Base-by-base conservation (phyloP, 306 rosid genomes). In the Purshia tridentata region DNA sequence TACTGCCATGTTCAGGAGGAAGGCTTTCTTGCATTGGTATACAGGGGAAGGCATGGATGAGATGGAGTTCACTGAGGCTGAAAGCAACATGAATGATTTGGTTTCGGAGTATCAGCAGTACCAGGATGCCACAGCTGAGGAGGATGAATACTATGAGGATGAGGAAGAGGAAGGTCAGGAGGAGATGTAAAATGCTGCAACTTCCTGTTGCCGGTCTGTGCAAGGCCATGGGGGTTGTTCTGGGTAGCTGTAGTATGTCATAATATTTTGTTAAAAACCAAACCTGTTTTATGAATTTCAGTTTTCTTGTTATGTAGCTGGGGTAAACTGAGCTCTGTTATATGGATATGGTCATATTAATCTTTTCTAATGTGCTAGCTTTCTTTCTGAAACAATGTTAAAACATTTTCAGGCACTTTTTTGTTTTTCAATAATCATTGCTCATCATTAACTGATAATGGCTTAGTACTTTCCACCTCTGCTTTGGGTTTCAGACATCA, bases 41-140 rank as follows among this genome's bases (percentile, higher is more conserved):
- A 88, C 92, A 0, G 92, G 92, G 15, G 92, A 88, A 77, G 92
- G 92, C 39, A 88, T 88, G 92, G 92, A 88, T 29, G 92, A 88
- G 70, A 88, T 88, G 92, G 92, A 88, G 80, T 88, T 88, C 77
- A 88, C 92, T 0, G 92, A 88, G 74, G 92, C 92, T 2, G 92
- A 88, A 18, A 88, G 96, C 70, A 89, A 89, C 80, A 89, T 89
- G 96, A 89, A 89, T 3, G 96, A 89, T 72, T 73, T 89, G 42
- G 96, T 89, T 8, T 85, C 96, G 0, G 96, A 89, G 74, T 89
- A 89, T 80, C 96, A 89, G 78, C 96, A 89, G 74, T 89, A 89
- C 77, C 96, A 89, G 58, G 96, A 89, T 72, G 96, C 96, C 59
- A 89, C 92, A 19, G 92, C 90, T 2, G 96, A 89, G 46, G 96